A percentile compares a stretch with the other conserved stretches of the same genome.
Conservation (phyloP, 305 asterid species). For the Fraxinus angustifolia region DNA sequence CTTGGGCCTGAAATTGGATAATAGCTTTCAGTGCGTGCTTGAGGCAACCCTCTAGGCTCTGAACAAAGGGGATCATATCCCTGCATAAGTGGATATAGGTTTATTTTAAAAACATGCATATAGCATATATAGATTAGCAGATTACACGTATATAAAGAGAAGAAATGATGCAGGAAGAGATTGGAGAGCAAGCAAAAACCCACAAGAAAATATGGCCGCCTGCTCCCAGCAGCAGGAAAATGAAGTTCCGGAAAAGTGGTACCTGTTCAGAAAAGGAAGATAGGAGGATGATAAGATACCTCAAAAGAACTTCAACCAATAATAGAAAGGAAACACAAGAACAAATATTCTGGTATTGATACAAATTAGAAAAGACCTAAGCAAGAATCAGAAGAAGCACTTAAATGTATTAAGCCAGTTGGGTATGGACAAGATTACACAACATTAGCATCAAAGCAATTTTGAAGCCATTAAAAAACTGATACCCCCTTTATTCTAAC, state of each 20-base stretch:
- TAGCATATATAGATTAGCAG: background rate
- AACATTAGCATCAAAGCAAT: background rate
- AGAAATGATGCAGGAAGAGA: background rate
- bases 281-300: constrained; percentile 22
- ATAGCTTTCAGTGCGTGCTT: constrained; percentile 34
- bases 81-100: constrained; percentile 33
- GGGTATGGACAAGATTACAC: background rate
- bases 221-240: constrained; percentile 25
- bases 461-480: background rate
- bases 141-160: background rate
- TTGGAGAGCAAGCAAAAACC: constrained; percentile 17
- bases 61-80: constrained; percentile 32
- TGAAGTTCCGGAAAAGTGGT: constrained; percentile 5
- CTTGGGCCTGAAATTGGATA: constrained; percentile 40
- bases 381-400: background rate
- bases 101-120: background rate
- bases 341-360: constrained; percentile 5
- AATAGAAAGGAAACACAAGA: background rate
- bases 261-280: constrained; percentile 29
- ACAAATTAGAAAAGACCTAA: constrained; percentile 1
- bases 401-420: background rate
- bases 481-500: background rate
- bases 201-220: constrained; percentile 44
- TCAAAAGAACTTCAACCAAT: background rate
- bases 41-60: constrained; percentile 41